These are phyloP conservation scores for Alternaria sp. DNA, from an alignment of 2,329 filamentous ascomycete species.

Conservation along the genomic window DNA sequence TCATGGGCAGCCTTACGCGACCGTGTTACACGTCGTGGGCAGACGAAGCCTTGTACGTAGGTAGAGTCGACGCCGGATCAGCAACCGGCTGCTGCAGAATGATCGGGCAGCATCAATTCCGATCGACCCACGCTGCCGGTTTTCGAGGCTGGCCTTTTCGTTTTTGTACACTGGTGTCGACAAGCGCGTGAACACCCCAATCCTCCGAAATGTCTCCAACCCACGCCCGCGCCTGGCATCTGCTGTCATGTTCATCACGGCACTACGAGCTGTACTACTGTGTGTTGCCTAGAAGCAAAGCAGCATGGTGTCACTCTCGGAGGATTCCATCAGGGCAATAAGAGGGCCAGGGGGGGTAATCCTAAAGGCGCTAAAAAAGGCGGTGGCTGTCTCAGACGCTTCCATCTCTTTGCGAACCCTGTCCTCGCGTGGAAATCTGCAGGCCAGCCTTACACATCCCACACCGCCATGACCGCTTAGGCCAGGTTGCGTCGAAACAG, in stretches of 20 bases:
- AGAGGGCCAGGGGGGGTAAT: constrained; percentile 31
- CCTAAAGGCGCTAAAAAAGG: constrained; percentile 48
- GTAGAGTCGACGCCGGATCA: constrained; percentile 25
- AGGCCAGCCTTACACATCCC: constrained; percentile 49
- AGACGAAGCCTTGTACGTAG: constrained; percentile 5
- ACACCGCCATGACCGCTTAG: constrained; percentile 40
- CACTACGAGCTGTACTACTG: constrained; percentile 15
- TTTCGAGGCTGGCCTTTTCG: constrained; percentile 13
- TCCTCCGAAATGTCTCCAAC: constrained; percentile 27
- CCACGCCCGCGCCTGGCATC: constrained; percentile 25
- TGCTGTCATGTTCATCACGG: constrained; percentile 21
- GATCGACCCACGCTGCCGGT: constrained; percentile 16
- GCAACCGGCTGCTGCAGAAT: constrained; percentile 18
- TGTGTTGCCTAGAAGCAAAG: constrained; percentile 20
- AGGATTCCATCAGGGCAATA: constrained; percentile 43
- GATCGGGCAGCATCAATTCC: constrained; percentile 37
- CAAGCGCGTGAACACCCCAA: constrained; percentile 20
- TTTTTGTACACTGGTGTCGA: constrained; percentile 11
- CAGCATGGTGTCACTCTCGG: constrained; percentile 34
- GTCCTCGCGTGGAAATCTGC: constrained; percentile 51
- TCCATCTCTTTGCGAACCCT: constrained; percentile 36
- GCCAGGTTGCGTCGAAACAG: constrained; percentile 39
- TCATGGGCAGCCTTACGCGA: constrained; percentile 28
- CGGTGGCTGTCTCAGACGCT: constrained; percentile 47
- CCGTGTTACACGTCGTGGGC: constrained; percentile 21